These are phyloP conservation scores for Pythium aquatile DNA, from an alignment of 352 stramenopile genomes.

Conservation along the genomic window DNA sequence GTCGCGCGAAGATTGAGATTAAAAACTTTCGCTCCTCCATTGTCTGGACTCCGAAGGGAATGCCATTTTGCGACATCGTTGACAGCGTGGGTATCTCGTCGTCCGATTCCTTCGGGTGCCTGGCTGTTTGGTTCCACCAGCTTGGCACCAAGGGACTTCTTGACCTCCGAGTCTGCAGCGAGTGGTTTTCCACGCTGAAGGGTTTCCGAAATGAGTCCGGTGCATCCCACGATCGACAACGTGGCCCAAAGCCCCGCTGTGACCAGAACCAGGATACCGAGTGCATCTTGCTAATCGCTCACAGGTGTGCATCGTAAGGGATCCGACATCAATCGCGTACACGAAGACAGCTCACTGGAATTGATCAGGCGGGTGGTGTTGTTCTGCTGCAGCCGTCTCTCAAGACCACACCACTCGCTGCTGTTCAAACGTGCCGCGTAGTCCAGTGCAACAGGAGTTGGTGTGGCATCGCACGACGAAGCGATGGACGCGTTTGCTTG, in stretches of 20 bases:
- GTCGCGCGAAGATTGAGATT: too few species aligned
- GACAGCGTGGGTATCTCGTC: too few species aligned
- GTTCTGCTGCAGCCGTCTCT: too few species aligned
- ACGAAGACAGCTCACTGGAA: not conserved
- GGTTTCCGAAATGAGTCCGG: not conserved
- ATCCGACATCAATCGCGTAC: not conserved
- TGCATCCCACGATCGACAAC: not conserved
- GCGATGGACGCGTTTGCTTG: too few species aligned
- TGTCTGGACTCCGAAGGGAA: too few species aligned
- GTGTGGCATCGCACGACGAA: not conserved
- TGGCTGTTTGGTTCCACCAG: not conserved
- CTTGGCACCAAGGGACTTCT: not conserved
- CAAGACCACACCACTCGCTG: not conserved
- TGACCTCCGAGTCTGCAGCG: not conserved
- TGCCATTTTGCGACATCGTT: too few species aligned
- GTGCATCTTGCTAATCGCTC: not conserved
- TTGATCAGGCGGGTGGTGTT: too few species aligned
- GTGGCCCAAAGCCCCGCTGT: not conserved
- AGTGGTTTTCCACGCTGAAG: not conserved
- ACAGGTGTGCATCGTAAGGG: not conserved
- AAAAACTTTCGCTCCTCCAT: too few species aligned
- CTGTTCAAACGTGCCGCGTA: not conserved
- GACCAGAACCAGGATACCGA: not conserved
- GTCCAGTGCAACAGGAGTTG: not conserved
- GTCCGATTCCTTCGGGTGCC: too few species aligned